Percentiles rank a stretch among this genome's conserved stretches.
These are phyloP conservation scores for Didymella keratinophila DNA, from an alignment of 2,329 filamentous ascomycete species.

Conservation along the genomic window DNA sequence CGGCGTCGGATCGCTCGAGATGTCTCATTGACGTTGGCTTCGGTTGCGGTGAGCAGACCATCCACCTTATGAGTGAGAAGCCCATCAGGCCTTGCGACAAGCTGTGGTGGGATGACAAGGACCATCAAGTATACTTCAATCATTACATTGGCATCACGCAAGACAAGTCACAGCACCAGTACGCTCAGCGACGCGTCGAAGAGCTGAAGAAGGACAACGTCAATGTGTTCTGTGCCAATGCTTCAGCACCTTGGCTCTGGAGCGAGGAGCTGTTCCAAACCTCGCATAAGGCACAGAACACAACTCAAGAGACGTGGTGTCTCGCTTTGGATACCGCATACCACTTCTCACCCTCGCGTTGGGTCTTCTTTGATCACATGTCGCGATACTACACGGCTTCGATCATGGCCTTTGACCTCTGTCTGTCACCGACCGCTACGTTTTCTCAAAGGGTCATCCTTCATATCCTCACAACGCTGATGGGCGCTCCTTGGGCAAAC, in stretches of 20 bases:
- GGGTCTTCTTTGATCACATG: slow-evolving; percentile 56
- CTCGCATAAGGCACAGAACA: slow-evolving; percentile 8
- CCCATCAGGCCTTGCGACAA: slow-evolving; percentile 25
- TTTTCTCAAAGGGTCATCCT: slow-evolving; percentile 43
- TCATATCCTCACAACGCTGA: slow-evolving; percentile 55
- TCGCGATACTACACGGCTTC: slow-evolving; percentile 55
- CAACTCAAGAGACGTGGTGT: slow-evolving; percentile 56
- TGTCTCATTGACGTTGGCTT: slow-evolving; percentile 63
- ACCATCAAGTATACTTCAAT: slow-evolving; percentile 20
- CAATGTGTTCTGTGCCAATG: slow-evolving; percentile 59
- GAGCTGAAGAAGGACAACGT: slow-evolving; percentile 30
- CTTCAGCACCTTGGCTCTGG: slow-evolving; percentile 59
- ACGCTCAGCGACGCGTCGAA: slow-evolving; percentile 35
- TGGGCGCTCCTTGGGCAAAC: slow-evolving; percentile 59
- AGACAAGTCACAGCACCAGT: slow-evolving; percentile 55
- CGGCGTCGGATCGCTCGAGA: slow-evolving; percentile 6
- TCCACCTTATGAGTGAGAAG: slow-evolving; percentile 51
- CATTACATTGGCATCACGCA: slow-evolving; percentile 64
- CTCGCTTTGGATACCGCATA: slow-evolving; percentile 66
- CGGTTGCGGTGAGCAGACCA: slow-evolving; percentile 66
- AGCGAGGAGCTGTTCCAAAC: slow-evolving; percentile 31
- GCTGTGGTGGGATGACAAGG: slow-evolving; percentile 27
- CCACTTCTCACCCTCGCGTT: slow-evolving; percentile 63
- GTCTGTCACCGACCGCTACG: slow-evolving; percentile 45
- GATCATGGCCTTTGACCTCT: slow-evolving; percentile 64